phyloP scores from a whole-genome alignment of 208 protist species.

The Leishmania guyanensis region DNA sequence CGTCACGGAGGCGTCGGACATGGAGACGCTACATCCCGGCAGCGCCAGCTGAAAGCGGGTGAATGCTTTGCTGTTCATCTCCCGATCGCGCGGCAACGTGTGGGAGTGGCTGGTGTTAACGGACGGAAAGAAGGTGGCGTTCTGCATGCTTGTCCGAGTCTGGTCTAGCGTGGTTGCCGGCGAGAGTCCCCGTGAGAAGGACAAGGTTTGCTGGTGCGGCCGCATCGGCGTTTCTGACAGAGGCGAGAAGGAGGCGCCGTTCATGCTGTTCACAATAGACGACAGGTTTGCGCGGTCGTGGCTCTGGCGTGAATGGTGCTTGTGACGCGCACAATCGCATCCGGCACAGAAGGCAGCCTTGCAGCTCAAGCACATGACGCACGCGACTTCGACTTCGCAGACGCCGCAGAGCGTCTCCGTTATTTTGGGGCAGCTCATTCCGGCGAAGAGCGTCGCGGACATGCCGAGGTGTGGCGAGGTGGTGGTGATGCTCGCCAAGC shows the following conservation, averaged over 20 bases:
- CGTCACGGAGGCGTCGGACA: slow-evolving; percentile 44
- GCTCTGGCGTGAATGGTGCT: slow-evolving; percentile 60
- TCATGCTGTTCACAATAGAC: slow-evolving; percentile 23
- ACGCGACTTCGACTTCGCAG: slow-evolving; percentile 65
- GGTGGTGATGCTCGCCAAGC: slow-evolving; percentile 43
- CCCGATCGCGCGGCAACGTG: slow-evolving; percentile 18
- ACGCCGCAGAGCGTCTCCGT: slow-evolving; percentile 52
- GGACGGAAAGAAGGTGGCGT: slow-evolving; percentile 34
- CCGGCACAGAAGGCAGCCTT: slow-evolving; percentile 51
- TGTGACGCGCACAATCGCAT: slow-evolving; percentile 70
- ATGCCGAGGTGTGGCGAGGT: slow-evolving; percentile 31
- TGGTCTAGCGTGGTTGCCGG: slow-evolving; percentile 28
- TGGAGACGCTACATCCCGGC: slow-evolving; percentile 38
- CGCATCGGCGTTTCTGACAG: slow-evolving; percentile 11
- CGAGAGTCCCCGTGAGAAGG: slow-evolving; percentile 38
- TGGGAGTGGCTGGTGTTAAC: slow-evolving; percentile 14
- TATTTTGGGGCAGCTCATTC: slow-evolving; percentile 62
- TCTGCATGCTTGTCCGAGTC: slow-evolving; percentile 31
- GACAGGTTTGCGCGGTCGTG: slow-evolving; percentile 56
- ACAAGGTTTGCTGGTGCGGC: slow-evolving; percentile 41
- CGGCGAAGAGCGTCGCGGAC: slow-evolving; percentile 41
- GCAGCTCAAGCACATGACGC: slow-evolving; percentile 48
- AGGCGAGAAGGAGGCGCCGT: slow-evolving; percentile 18
- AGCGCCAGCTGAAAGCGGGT: slow-evolving; percentile 37
- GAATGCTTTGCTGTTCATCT: slow-evolving; percentile 31